These are phyloP conservation scores for Candida sp. DNA, from an alignment of 1,139 yeast genomes.

Conservation along the genomic window DNA sequence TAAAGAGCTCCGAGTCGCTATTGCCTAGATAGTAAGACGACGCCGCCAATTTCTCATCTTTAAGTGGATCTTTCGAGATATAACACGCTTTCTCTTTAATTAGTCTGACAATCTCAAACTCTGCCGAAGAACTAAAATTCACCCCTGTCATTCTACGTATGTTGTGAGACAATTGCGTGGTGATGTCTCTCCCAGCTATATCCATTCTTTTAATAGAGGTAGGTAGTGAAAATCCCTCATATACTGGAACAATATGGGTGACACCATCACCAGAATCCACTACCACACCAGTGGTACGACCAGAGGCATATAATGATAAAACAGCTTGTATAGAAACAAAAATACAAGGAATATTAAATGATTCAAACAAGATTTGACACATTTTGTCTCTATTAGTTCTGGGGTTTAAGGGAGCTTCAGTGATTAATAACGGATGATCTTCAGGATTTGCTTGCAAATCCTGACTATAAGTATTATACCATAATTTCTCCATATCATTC, in stretches of 20 bases:
- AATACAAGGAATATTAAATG: conserved; percentile 83
- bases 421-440: conserved; percentile 63
- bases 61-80: conserved; percentile 63
- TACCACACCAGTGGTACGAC: conserved; percentile 88
- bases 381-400: conserved; percentile 63
- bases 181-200: conserved; percentile 84
- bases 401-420: conserved; percentile 90
- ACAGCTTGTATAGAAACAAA: conserved; percentile 84
- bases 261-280: conserved; percentile 94
- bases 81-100: conserved; percentile 77
- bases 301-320: conserved; percentile 80
- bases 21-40: conserved; percentile 14
- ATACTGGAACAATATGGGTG: conserved; percentile 83
- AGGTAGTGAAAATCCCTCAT: conserved; percentile 80
- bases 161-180: conserved; percentile 67
- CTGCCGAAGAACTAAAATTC: conserved; percentile 64
- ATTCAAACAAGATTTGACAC: conserved; percentile 80
- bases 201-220: conserved; percentile 73
- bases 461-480: conserved; percentile 62
- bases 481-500: conserved; percentile 79
- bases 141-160: conserved; percentile 65
- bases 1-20: conserved; percentile 21
- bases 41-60: conserved; percentile 62
- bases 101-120: conserved; percentile 72
- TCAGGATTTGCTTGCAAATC: conserved; percentile 53